Conservation (phyloP, 768 basidiomycete species). For the Lactarius tabidus region DNA sequence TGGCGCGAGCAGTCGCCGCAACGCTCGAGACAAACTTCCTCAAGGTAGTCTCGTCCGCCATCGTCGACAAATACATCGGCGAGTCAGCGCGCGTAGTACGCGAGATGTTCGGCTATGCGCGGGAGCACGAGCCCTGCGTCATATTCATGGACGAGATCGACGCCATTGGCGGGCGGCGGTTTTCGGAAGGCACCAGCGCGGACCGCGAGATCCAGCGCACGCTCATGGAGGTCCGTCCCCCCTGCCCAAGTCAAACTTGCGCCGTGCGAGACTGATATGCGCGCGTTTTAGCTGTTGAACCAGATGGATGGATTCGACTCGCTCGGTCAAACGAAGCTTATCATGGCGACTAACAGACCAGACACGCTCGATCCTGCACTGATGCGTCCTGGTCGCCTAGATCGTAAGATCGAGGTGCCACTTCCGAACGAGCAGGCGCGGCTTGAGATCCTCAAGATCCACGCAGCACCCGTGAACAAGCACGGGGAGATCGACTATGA, state of each 20-base stretch:
- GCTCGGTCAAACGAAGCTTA: constrained; percentile 90
- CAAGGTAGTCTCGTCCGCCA: constrained; percentile 97
- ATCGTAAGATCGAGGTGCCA: constrained; percentile 97
- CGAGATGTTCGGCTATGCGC: constrained; percentile 99
- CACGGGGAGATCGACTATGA: constrained; percentile 95
- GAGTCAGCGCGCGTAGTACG: constrained; percentile 94
- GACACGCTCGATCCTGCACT: constrained; percentile 97
- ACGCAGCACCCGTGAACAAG: constrained; percentile 92
- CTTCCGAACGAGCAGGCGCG: constrained; percentile 96
- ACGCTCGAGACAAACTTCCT: constrained; percentile 95
- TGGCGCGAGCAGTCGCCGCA: constrained; percentile 94
- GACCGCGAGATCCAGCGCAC: constrained; percentile 99
- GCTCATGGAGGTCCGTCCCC: constrained; percentile 77
- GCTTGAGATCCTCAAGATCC: constrained; percentile 96
- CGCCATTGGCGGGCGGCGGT: constrained; percentile 89
- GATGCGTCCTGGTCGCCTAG: constrained; percentile 90
- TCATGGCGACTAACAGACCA: constrained; percentile 99
- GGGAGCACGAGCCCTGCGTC: constrained; percentile 96
- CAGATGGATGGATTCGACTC: constrained; percentile 99
- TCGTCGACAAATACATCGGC: constrained; percentile 98
- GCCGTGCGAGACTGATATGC: neutral
- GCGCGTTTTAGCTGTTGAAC: constrained; percentile 76
- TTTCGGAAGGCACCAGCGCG: constrained; percentile 93
- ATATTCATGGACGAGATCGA: constrained; percentile 99
- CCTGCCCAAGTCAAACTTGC: neutral